phyloP scores from a whole-genome alignment of 108 stramenopile genomes.

The Fistulifera pelliculosa region DNA sequence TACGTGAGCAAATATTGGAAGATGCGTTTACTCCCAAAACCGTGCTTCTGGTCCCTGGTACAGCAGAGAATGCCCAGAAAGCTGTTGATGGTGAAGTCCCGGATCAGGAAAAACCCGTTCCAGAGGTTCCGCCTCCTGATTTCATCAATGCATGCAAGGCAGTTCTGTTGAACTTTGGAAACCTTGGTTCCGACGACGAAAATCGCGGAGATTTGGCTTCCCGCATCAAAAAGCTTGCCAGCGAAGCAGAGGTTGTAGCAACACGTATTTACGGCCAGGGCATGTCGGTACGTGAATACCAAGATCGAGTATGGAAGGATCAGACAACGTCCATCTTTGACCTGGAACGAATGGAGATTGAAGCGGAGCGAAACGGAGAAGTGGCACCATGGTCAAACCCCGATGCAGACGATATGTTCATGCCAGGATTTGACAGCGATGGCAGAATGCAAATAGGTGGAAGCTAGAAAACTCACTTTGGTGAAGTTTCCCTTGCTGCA shows the following conservation, averaged over 20 bases:
- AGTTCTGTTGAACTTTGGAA: conserved; percentile 83
- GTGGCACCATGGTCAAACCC: conserved; percentile 77
- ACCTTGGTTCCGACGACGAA: conserved; percentile 52
- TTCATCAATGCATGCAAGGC: conserved; percentile 87
- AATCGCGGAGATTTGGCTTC: conserved; percentile 73
- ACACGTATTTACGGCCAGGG: conserved; percentile 85
- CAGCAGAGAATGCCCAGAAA: conserved; percentile 71
- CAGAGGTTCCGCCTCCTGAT: conserved; percentile 83
- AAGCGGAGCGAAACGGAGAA: conserved; percentile 72
- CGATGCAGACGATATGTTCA: conserved; percentile 53
- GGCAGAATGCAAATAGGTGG: conserved; percentile 83
- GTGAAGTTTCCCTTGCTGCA: too few species aligned
- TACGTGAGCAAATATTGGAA: conserved; percentile 59
- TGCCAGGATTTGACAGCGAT: conserved; percentile 70
- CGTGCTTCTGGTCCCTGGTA: conserved; percentile 65
- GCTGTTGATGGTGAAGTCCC: conserved; percentile 76
- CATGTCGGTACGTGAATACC: conserved; percentile 78
- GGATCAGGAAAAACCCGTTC: conserved; percentile 73
- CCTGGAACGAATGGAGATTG: conserved; percentile 78
- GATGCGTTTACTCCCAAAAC: conserved; percentile 85
- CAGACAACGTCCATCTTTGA: conserved; percentile 86
- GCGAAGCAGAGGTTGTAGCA: conserved; percentile 82
- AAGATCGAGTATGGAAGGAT: conserved; percentile 81
- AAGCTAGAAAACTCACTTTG: conserved; percentile 16
- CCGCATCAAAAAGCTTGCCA: conserved; percentile 66